Percentiles rank a stretch among this genome's conserved stretches.
phyloP scores from a whole-genome alignment of 495 filamentous ascomycete species.

The Trichoderma gamsii region DNA sequence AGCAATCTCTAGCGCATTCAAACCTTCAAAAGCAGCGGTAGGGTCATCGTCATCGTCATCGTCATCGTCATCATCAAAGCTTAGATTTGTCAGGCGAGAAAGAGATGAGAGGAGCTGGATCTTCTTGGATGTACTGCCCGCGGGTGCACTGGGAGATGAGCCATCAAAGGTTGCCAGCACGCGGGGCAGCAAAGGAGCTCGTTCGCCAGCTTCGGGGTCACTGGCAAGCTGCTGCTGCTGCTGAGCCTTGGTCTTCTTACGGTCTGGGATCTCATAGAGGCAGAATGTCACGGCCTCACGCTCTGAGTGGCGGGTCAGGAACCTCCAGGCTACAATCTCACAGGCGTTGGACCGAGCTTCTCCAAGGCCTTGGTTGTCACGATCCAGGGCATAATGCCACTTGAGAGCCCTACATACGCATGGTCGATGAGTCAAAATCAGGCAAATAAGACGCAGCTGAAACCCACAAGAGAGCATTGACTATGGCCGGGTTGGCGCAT shows the following conservation, averaged over 20 bases:
- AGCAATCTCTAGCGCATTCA: slow-evolving; percentile 88
- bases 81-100: slow-evolving; percentile 40
- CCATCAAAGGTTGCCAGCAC: slow-evolving; percentile 20
- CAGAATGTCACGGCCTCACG: slow-evolving; percentile 77
- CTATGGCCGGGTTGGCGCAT: slow-evolving; percentile 65
- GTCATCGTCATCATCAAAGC: slow-evolving; percentile 33
- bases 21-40: slow-evolving; percentile 60
- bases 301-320: slow-evolving; percentile 71
- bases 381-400: slow-evolving; percentile 61
- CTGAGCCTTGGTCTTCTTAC: slow-evolving; percentile 22
- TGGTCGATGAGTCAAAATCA: background rate
- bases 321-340: slow-evolving; percentile 89
- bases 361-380: slow-evolving; percentile 60
- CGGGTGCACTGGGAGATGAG: slow-evolving; percentile 18
- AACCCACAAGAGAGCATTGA: slow-evolving; percentile 72
- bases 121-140: slow-evolving; percentile 22
- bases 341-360: slow-evolving; percentile 77
- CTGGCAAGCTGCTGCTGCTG: background rate
- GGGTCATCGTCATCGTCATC: slow-evolving; percentile 45
- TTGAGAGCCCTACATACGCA: slow-evolving; percentile 58
- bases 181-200: slow-evolving; percentile 29
- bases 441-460: slow-evolving; percentile 1
- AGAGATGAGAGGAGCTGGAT: slow-evolving; percentile 40
- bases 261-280: slow-evolving; percentile 65
- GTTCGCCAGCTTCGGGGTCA: slow-evolving; percentile 30